These are phyloP conservation scores for Wickerhamomyces xylosicus DNA, from an alignment of 805 yeast species.

Conservation along the genomic window DNA sequence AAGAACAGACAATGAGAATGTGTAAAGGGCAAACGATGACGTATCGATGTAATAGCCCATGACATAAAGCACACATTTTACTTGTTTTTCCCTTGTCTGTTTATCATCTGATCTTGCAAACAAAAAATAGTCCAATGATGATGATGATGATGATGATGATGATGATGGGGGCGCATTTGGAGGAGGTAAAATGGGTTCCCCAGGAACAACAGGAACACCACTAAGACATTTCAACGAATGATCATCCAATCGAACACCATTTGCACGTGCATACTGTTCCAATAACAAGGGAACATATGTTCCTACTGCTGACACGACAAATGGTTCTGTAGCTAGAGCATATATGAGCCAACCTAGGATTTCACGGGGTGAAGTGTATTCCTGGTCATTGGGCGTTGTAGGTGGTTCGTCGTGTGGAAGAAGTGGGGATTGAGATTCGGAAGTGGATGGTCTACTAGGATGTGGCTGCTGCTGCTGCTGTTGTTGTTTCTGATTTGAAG, in stretches of 20 bases:
- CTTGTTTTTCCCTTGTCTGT: constrained; percentile 5
- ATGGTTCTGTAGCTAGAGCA: constrained; percentile 73
- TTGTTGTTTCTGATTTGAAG: too few species aligned
- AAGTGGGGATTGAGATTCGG: constrained; percentile 25
- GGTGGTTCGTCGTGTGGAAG: neutral
- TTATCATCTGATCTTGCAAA: constrained; percentile 2
- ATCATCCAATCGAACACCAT: constrained; percentile 55
- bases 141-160: constrained; percentile 6
- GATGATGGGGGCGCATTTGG: constrained; percentile 10
- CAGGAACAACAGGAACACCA: constrained; percentile 20
- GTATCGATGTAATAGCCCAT: constrained; percentile 49
- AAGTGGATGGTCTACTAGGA: constrained; percentile 43
- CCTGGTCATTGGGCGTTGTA: constrained; percentile 4
- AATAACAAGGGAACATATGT: constrained; percentile 66
- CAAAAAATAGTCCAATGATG: neutral
- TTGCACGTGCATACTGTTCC: constrained; percentile 63
- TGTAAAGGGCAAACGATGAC: constrained; percentile 62
- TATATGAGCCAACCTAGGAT: constrained; percentile 62
- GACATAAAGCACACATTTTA: constrained; percentile 37
- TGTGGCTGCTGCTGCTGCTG: constrained; percentile 55
- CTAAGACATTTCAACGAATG: constrained; percentile 43
- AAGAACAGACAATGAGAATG: constrained; percentile 61
- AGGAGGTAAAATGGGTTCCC: constrained; percentile 22
- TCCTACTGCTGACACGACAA: constrained; percentile 68
- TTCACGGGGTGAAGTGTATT: constrained; percentile 28